These are phyloP conservation scores for Asparagopsis taxiformis DNA, from an alignment of 31 red algal genomes.

Conservation along the genomic window DNA sequence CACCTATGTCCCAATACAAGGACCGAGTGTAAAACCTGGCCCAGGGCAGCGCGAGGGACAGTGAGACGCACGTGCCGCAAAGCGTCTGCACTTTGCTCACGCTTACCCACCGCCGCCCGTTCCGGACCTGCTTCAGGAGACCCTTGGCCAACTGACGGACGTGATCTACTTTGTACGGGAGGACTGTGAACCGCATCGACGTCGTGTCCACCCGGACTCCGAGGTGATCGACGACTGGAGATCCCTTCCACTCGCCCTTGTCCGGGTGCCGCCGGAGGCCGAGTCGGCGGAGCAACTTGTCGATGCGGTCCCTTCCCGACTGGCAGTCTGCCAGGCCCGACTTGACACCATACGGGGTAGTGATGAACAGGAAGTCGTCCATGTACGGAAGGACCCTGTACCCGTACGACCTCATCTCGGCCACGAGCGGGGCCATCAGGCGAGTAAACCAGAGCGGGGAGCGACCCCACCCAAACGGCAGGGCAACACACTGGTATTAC, in stretches of 20 bases:
- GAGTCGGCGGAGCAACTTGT: neutral
- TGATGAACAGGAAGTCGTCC: conserved; percentile 29
- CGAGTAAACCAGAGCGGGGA: conserved; percentile 14
- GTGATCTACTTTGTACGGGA: neutral
- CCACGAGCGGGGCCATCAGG: conserved; percentile 17
- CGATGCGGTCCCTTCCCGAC: neutral
- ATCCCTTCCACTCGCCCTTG: conserved; percentile 38
- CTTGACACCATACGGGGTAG: conserved; percentile 6
- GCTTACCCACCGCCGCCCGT: conserved; percentile 12
- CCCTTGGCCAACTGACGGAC: neutral
- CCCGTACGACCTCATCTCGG: neutral
- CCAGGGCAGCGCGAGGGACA: conserved; percentile 31
- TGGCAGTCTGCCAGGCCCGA: neutral
- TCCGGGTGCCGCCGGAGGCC: neutral
- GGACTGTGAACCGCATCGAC: conserved; percentile 3
- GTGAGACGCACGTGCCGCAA: conserved; percentile 27
- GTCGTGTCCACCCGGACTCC: conserved; percentile 1
- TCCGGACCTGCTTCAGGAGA: neutral
- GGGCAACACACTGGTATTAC: conserved; percentile 37
- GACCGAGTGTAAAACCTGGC: conserved; percentile 34
- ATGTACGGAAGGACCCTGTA: conserved; percentile 20
- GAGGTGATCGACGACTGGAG: conserved; percentile 9
- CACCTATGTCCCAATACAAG: conserved; percentile 20
- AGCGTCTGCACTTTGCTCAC: neutral
- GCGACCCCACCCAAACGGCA: conserved; percentile 24